phyloP scores from a whole-genome alignment of 768 basidiomycete species.

The Thelephora ganbajun region DNA sequence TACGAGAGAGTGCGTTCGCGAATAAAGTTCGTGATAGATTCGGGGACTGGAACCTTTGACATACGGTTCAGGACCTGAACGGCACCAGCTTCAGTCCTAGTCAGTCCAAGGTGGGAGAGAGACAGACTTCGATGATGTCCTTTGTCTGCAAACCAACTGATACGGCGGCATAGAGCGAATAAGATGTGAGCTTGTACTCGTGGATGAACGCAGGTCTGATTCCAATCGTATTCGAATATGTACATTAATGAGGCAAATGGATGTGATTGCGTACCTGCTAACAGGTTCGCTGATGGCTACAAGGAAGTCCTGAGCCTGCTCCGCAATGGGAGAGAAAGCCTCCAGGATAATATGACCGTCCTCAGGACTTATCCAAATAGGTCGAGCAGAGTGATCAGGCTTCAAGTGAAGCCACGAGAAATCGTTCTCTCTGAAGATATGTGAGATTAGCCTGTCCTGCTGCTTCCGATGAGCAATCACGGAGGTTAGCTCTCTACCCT shows the following conservation, averaged over 20 bases:
- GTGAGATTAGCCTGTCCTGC: constrained; percentile 64
- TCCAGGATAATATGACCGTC: constrained; percentile 92
- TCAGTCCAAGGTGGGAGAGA: constrained; percentile 9
- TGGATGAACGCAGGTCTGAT: constrained; percentile 91
- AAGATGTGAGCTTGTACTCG: constrained; percentile 97
- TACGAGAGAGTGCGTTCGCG: constrained; percentile 90
- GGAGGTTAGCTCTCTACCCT: constrained; percentile 25
- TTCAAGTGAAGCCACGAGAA: constrained; percentile 83
- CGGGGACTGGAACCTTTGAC: constrained; percentile 87
- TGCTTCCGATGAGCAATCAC: constrained; percentile 55
- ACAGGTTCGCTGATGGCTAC: constrained; percentile 98
- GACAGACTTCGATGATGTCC: constrained; percentile 90
- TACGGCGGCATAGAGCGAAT: constrained; percentile 96
- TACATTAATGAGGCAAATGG: constrained; percentile 11
- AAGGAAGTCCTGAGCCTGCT: constrained; percentile 96
- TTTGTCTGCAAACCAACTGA: constrained; percentile 96
- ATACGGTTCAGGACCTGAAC: constrained; percentile 63
- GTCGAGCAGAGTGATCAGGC: constrained; percentile 80
- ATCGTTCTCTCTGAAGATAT: constrained; percentile 76
- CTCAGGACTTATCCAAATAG: constrained; percentile 92
- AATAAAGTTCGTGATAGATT: constrained; percentile 74
- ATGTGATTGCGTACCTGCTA: constrained; percentile 61
- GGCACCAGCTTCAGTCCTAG: constrained; percentile 12
- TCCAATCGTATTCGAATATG: constrained; percentile 13
- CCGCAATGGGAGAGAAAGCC: constrained; percentile 93